Base-by-base conservation (phyloP, 2,329 filamentous ascomycete species). In the Penicillium sp. region DNA sequence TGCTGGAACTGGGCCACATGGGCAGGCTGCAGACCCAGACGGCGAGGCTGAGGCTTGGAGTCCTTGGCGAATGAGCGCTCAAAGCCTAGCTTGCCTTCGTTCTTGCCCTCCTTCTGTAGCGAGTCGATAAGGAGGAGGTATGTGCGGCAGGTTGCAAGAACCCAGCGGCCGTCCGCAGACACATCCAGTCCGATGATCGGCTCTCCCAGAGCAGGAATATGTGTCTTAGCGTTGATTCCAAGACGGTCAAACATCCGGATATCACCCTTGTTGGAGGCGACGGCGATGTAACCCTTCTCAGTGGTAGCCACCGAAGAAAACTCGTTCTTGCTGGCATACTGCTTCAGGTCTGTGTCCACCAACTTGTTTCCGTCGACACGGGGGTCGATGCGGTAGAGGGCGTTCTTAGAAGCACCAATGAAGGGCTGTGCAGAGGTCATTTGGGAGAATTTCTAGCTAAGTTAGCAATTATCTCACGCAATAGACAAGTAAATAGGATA, bases 1-100 rank as follows among this genome's bases (percentile, higher is more conserved):
- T 97, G 88, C 66, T 94, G 88, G 75, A 98, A 96, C 66, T 98
- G 93, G 0, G 93, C 93, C 24, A 97, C 88, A 67, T 98, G 93
- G 53, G 87, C 83, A 0, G 93, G 93, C 6, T 86, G 90, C 33
- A 98, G 78, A 12, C 85, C 88, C 10, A 98, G 81, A 59, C 93
- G 88, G 48, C 88, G 85, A 31, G 93, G 93, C 62, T 95, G 88
- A 2, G 93, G 93, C 70, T 98, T 98, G 19, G 84, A 80, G 66
- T 96, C 90, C 57, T 95, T 94, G 3, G 87, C 83, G 63, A 98
- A 98, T 0, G 88, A 77, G 67, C 87, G 90, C 71, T 98, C 90
- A 64, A 98, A 98, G 2, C 93, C 93, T n/a, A 98, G 83, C 70
- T 95, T 95, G 65, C 93, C 93, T 65, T 93, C 88, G 57, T 97